Evolutionary conservation across 1,284 basidiomycete genomes (phyloP), one percentile per base, ranked within the genome.

Genomic region (Ganoderma lucidum): DNA sequence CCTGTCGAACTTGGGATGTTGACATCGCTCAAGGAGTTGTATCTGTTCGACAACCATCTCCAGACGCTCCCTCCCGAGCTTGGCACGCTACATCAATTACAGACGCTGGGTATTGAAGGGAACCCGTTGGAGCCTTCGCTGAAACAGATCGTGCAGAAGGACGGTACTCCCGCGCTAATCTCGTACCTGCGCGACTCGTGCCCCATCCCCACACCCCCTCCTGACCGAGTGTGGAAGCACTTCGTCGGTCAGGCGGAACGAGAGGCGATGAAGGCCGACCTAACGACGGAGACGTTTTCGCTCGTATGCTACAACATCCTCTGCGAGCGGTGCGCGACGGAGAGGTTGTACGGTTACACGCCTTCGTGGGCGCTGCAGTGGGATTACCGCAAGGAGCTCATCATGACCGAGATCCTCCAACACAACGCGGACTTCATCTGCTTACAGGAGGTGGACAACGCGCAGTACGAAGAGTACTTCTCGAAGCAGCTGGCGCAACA

Each of bases 391-490:
- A 97, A 96, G 81, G 93, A 96, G 73, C 85, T 95, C 69, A 96
- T 99, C 74, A 79, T 98, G 74, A 88, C 92, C 65, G 97, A 99
- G 83, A 86, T 99, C 62, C 87, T 93, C 81, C 89, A 89, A 74
- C 93, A 95, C 75, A 88, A 92, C 58, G 88, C 95, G 66, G 98
- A 99, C 82, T 92, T 99, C 75, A 82, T 99, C 70, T 99, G 98
- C 81, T 82, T 99, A 71, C 94, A 96, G 79, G 98, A 99, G 82
- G 94, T 99, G 72, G 97, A 97, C 78, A 92, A 92, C 70, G 92
- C 93, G 61, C 95, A 97, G 81, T 99, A 95, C 81, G 94, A 98
- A 81, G 96, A 97, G 64, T 99, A 92, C 82, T 98, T 99, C 82
- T 83, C 90, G 73, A 92, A 92, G 78, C 87, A 92, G 72, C 86